Percentiles rank a stretch among this genome's conserved stretches.
phyloP scores from a whole-genome alignment of 1,284 basidiomycete genomes.

The Boletellus deceptivus region DNA sequence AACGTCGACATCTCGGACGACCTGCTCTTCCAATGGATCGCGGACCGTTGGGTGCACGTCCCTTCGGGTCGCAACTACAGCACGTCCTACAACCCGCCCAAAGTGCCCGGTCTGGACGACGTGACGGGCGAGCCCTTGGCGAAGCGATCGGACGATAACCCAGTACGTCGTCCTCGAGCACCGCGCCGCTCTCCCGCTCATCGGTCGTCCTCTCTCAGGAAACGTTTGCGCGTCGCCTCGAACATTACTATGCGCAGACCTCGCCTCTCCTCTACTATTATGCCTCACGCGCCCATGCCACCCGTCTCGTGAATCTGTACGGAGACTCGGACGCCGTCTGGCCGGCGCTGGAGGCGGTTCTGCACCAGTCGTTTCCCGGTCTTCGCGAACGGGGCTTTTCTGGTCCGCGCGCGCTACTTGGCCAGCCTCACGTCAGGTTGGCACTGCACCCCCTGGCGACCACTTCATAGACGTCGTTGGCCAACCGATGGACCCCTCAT shows the following conservation, averaged over 20 bases:
- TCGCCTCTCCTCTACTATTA: slow-evolving; percentile 85
- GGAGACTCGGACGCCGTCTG: slow-evolving; percentile 28
- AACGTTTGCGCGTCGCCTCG: slow-evolving; percentile 79
- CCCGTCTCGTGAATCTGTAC: slow-evolving; percentile 25
- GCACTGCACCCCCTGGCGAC: slow-evolving; percentile 6
- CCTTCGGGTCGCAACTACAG: slow-evolving; percentile 94
- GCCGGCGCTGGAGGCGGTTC: slow-evolving; percentile 22
- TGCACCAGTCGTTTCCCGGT: slow-evolving; percentile 18
- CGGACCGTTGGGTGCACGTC: slow-evolving; percentile 90
- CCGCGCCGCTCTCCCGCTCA: slow-evolving; percentile 4
- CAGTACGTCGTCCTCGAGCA: slow-evolving; percentile 37
- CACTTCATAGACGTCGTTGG: slow-evolving; percentile 17
- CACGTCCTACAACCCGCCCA: slow-evolving; percentile 85
- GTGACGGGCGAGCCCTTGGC: slow-evolving; percentile 88
- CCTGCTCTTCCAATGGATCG: slow-evolving; percentile 85
- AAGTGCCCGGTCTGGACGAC: slow-evolving; percentile 83
- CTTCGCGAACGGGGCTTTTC: slow-evolving; percentile 13
- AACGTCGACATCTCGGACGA: slow-evolving; percentile 90
- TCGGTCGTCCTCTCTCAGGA: slow-evolving; percentile 50
- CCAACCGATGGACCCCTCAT: background rate
- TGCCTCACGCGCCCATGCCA: slow-evolving; percentile 34
- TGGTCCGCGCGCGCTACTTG: slow-evolving; percentile 15
- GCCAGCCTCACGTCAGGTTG: slow-evolving; percentile 18
- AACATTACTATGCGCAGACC: slow-evolving; percentile 81
- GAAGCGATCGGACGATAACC: slow-evolving; percentile 90